Percentiles rank a stretch among this genome's conserved stretches.
Evolutionary conservation across 1,284 basidiomycete species (phyloP).

Genomic region (Trichosporon sp.): DNA sequence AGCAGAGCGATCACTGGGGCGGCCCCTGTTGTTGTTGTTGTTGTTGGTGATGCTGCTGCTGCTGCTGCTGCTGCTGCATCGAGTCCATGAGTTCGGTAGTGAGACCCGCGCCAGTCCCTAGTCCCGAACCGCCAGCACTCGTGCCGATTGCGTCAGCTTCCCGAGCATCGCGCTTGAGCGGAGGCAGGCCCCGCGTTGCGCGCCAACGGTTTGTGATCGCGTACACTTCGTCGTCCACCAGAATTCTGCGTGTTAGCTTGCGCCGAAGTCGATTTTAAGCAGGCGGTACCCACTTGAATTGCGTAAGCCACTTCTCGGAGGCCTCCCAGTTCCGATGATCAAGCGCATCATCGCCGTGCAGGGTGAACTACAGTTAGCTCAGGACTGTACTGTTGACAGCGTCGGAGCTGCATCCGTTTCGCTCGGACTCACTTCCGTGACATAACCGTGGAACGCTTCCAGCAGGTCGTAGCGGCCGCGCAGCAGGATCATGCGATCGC

Average conservation of each 20-base stretch:
- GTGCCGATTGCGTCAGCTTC: not conserved
- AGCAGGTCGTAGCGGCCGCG: slow-evolving; percentile 52
- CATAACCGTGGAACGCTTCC: slow-evolving; percentile 31
- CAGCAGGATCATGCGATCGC: slow-evolving; percentile 80
- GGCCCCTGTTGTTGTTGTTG: not conserved
- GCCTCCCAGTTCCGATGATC: slow-evolving; percentile 85
- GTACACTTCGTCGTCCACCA: slow-evolving; percentile 43
- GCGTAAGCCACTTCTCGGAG: slow-evolving; percentile 68
- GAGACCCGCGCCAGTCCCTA: slow-evolving; percentile 8
- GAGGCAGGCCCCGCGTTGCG: slow-evolving; percentile 24
- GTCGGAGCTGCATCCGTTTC: not conserved
- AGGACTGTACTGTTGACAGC: not conserved
- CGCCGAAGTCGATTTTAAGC: not conserved
- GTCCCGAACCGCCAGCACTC: slow-evolving; percentile 6
- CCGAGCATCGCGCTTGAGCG: slow-evolving; percentile 16
- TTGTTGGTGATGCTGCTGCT: not conserved
- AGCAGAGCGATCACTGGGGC: not conserved
- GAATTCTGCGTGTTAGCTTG: slow-evolving; percentile 20
- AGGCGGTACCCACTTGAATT: slow-evolving; percentile 60
- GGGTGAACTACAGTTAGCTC: slow-evolving; percentile 55
- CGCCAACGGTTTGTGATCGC: slow-evolving; percentile 43
- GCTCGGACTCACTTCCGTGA: slow-evolving; percentile 29
- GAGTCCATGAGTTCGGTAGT: not conserved
- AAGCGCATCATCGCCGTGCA: slow-evolving; percentile 83
- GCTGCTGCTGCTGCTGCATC: not conserved